A percentile compares a stretch with the other conserved stretches of the same genome.
Evolutionary conservation across 1,139 yeast species (phyloP).

Genomic region (Blastobotrys aristatus): DNA sequence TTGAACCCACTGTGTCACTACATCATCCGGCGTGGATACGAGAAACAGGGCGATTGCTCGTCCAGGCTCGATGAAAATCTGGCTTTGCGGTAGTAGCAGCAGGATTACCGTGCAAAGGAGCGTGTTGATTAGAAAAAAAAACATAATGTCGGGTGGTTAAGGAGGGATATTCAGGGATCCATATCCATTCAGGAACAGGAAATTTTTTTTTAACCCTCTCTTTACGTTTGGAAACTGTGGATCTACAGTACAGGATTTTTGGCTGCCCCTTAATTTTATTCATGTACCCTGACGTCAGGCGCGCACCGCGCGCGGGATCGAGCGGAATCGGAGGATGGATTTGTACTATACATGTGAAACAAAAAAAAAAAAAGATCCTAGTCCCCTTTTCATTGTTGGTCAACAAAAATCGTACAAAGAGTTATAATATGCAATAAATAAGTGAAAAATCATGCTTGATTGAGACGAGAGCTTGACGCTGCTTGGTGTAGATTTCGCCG

Average conservation of each 20-base stretch:
- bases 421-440: too few relatives aligned
- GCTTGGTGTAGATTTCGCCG: not conserved
- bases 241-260: too few relatives aligned
- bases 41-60: slow-evolving; percentile 6
- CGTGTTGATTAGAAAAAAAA: not conserved
- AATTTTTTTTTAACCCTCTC: not conserved
- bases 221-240: too few relatives aligned
- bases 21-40: slow-evolving; percentile 11
- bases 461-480: slow-evolving; percentile 1
- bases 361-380: too few relatives aligned
- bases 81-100: slow-evolving; percentile 1
- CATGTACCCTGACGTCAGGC: not conserved
- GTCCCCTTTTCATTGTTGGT: too few relatives aligned
- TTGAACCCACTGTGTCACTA: slow-evolving; percentile 3
- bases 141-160: too few relatives aligned
- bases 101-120: slow-evolving; percentile 2
- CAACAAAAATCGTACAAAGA: too few relatives aligned
- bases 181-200: not conserved
- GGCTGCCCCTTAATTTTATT: not conserved
- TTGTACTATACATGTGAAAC: not conserved
- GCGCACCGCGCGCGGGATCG: not conserved
- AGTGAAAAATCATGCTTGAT: too few relatives aligned
- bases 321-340: not conserved
- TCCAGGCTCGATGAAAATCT: slow-evolving; percentile 8
- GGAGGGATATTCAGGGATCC: not conserved